Conservation (phyloP, 306 rosid genomes). For the Cicer arietinum region DNA sequence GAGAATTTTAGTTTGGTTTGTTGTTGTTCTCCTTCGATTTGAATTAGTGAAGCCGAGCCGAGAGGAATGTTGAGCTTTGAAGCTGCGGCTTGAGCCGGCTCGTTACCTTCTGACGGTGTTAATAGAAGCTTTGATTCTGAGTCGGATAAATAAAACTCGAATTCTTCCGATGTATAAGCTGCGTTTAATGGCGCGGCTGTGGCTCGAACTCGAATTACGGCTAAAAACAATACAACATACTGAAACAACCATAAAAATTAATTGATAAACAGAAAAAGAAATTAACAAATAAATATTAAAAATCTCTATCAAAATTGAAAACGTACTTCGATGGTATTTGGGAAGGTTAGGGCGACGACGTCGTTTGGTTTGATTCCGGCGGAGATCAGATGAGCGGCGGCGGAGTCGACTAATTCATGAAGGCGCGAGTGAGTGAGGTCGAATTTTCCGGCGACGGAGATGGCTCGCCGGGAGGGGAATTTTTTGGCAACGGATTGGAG, state of each 20-base stretch:
- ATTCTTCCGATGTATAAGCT: slow-evolving; percentile 85
- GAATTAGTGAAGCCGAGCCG: slow-evolving; percentile 53
- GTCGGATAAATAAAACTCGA: slow-evolving; percentile 79
- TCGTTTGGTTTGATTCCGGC: slow-evolving; percentile 68
- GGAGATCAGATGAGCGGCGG: slow-evolving; percentile 64
- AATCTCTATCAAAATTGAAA: background rate
- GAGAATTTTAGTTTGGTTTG: slow-evolving; percentile 44
- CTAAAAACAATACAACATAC: slow-evolving; percentile 75
- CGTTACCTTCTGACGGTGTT: slow-evolving; percentile 58
- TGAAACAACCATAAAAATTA: slow-evolving; percentile 34
- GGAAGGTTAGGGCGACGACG: slow-evolving; percentile 85
- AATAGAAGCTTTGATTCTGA: slow-evolving; percentile 83
- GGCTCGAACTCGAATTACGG: slow-evolving; percentile 80
- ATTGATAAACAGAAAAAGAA: background rate
- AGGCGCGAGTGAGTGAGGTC: slow-evolving; percentile 68
- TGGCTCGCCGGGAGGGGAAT: slow-evolving; percentile 66
- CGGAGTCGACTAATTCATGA: slow-evolving; percentile 56
- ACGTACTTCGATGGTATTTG: slow-evolving; percentile 75
- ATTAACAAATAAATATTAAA: background rate
- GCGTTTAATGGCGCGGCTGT: slow-evolving; percentile 89
- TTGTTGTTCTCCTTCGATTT: slow-evolving; percentile 36
- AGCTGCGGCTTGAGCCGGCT: slow-evolving; percentile 63
- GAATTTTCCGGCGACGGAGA: slow-evolving; percentile 68
- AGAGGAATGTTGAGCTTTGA: slow-evolving; percentile 61
- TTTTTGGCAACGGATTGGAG: slow-evolving; percentile 51